Percentiles rank a stretch among this genome's conserved stretches.
phyloP scores from a whole-genome alignment of 2,329 filamentous ascomycete species.

The Emydomyces testavorans region DNA sequence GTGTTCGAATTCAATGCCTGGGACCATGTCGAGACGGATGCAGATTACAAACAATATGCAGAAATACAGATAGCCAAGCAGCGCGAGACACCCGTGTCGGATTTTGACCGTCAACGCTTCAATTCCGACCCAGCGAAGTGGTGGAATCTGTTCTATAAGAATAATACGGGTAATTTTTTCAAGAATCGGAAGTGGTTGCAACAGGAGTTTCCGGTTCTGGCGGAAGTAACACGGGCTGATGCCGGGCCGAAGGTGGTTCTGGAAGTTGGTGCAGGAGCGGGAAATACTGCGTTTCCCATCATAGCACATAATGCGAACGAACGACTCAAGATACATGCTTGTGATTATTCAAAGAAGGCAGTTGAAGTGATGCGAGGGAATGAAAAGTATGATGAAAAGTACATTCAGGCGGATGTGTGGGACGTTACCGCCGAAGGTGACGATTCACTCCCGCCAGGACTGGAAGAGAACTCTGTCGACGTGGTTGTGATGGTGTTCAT shows the following conservation, averaged over 20 bases:
- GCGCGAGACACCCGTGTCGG: constrained; percentile 72
- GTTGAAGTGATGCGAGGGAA: constrained; percentile 82
- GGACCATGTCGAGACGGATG: constrained; percentile 94
- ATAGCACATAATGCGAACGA: constrained; percentile 73
- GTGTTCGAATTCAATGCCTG: constrained; percentile 97
- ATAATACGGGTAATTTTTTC: constrained; percentile 96
- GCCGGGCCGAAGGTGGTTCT: constrained; percentile 61
- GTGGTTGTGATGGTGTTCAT: constrained; percentile 93
- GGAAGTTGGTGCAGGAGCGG: constrained; percentile 88
- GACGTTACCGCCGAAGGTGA: constrained; percentile 59
- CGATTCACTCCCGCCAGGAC: constrained; percentile 55
- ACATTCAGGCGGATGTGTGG: constrained; percentile 88
- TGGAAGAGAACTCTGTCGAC: constrained; percentile 71
- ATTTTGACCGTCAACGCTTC: constrained; percentile 85
- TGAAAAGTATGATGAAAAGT: constrained; percentile 58
- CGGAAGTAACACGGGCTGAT: constrained; percentile 57
- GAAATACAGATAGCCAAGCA: constrained; percentile 76
- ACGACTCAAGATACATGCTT: constrained; percentile 74
- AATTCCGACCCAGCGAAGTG: constrained; percentile 84
- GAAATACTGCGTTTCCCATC: constrained; percentile 92
- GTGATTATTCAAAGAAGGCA: constrained; percentile 90
- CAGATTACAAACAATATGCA: constrained; percentile 74
- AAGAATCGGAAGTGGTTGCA: constrained; percentile 96
- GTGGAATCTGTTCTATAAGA: constrained; percentile 98
- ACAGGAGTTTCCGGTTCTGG: constrained; percentile 89